These are phyloP conservation scores for Corylus americana DNA, from an alignment of 306 rosid species.

Conservation along the genomic window DNA sequence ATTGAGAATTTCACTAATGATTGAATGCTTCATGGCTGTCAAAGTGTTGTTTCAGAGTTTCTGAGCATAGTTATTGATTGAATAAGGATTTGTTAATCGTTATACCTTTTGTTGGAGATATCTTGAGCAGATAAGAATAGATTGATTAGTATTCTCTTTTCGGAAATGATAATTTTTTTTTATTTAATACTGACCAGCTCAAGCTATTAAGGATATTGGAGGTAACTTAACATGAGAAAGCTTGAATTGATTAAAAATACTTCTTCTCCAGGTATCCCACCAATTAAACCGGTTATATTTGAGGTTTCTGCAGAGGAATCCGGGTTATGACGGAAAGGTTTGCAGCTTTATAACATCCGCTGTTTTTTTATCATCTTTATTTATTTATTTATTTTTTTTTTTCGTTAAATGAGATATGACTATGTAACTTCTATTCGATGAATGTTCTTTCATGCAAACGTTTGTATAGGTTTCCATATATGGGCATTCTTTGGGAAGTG, in stretches of 20 bases:
- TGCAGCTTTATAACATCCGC: constrained; percentile 19
- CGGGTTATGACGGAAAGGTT: constrained; percentile 95
- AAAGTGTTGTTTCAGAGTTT: neutral
- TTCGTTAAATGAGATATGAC: constrained; percentile 7
- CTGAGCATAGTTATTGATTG: neutral
- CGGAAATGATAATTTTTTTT: neutral
- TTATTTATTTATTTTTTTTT: neutral
- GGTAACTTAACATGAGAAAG: neutral
- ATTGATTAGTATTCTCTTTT: neutral
- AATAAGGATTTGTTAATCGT: neutral
- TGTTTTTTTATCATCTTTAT: neutral
- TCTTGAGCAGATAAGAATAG: neutral
- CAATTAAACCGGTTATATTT: constrained; percentile 81
- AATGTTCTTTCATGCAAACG: constrained; percentile 22
- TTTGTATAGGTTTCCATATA: constrained; percentile 76
- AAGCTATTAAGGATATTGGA: neutral
- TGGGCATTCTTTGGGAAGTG: constrained; percentile 99
- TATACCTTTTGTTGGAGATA: neutral
- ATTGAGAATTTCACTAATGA: neutral
- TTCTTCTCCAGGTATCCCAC: constrained; percentile 70
- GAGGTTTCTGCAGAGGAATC: constrained; percentile 90
- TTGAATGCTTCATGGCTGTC: neutral
- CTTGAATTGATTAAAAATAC: constrained; percentile 6
- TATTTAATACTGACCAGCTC: constrained; percentile 10
- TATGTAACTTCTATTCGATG: neutral